These are phyloP conservation scores for Russula sp. DNA, from an alignment of 768 basidiomycete genomes.

Conservation along the genomic window DNA sequence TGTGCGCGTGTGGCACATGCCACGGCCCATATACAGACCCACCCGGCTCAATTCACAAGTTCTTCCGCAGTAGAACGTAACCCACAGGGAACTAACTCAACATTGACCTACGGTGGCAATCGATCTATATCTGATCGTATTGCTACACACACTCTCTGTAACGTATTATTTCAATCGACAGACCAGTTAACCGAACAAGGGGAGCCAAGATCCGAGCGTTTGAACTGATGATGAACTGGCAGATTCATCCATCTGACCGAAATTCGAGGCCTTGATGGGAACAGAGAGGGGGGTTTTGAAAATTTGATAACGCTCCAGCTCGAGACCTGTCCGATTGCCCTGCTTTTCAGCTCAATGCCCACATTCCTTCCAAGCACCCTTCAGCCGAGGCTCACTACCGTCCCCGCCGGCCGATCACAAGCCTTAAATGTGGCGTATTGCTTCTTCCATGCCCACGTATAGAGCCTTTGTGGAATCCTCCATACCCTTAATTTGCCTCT, in stretches of 20 bases:
- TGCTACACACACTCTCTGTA: not conserved
- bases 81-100: no score
- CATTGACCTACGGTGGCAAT: no score
- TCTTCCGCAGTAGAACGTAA: no score
- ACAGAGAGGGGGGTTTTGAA: not conserved
- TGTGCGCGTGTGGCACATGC: not conserved
- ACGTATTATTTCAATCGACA: no score
- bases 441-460: slow-evolving; percentile 7
- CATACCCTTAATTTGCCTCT: not conserved
- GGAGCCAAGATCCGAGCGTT: not conserved
- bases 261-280: not conserved
- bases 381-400: not conserved
- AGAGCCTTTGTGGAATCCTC: not conserved
- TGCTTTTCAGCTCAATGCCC: not conserved
- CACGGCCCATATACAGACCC: no score
- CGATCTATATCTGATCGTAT: not conserved
- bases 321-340: not conserved
- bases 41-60: no score
- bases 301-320: not conserved
- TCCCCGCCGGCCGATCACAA: slow-evolving; percentile 11
- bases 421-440: slow-evolving; percentile 1
- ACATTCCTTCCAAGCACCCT: not conserved
- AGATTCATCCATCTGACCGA: not conserved
- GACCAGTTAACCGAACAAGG: not conserved
- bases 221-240: not conserved